Conservation (phyloP, 2,329 filamentous ascomycete genomes). For the Verruconis gallopava region DNA sequence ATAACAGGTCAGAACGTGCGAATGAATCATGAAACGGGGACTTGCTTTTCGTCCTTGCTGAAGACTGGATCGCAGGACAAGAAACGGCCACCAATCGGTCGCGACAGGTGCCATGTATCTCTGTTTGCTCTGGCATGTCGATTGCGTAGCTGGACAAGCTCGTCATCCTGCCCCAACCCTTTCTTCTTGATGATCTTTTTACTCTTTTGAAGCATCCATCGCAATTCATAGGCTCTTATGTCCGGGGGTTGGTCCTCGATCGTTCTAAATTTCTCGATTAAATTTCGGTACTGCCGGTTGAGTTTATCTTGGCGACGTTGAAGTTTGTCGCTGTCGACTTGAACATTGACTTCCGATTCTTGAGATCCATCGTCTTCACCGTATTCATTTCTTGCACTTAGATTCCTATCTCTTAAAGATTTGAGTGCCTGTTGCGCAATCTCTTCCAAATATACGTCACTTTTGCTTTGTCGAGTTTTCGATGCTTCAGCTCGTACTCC, state of each 20-base stretch:
- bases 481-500: too few species aligned
- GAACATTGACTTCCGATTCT: too few species aligned
- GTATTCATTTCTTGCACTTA: too few species aligned
- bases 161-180: constrained; percentile 8
- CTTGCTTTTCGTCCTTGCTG: constrained; percentile 42
- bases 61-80: constrained; percentile 44
- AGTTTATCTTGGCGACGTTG: background rate
- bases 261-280: background rate
- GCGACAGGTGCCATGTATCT: constrained; percentile 33
- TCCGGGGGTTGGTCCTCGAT: background rate
- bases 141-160: background rate
- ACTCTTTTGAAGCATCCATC: background rate
- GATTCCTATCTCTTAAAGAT: too few species aligned
- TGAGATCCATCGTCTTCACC: too few species aligned
- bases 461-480: too few species aligned
- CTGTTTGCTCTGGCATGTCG: background rate
- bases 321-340: too few species aligned
- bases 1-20: constrained; percentile 13
- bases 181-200: constrained; percentile 15
- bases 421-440: too few species aligned
- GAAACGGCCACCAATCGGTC: constrained; percentile 42
- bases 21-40: constrained; percentile 21
- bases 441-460: too few species aligned
- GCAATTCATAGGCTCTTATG: background rate
- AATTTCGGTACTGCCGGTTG: background rate